Evolutionary conservation across 164 flowering plant genomes (phyloP).

Genomic region (Sedum album): DNA sequence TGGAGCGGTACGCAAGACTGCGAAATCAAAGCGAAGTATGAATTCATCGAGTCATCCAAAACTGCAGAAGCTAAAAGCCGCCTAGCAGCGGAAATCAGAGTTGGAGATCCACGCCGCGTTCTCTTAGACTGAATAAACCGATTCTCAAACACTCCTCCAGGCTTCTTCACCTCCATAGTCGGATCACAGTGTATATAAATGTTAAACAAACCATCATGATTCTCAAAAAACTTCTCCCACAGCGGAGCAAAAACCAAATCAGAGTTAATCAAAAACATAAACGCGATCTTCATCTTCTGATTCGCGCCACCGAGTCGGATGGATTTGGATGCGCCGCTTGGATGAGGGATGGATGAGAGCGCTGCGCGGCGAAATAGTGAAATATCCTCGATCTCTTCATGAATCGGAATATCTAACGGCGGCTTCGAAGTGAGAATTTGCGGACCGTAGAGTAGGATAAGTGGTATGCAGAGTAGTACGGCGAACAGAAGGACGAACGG

Average conservation of each 20-base stretch:
- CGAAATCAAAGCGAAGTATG: slow-evolving; percentile 70
- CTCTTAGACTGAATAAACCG: slow-evolving; percentile 48
- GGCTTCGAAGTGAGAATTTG: slow-evolving; percentile 36
- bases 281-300: slow-evolving; percentile 64
- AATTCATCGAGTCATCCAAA: slow-evolving; percentile 65
- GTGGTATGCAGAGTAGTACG: slow-evolving; percentile 45
- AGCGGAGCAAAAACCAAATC: slow-evolving; percentile 66
- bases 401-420: slow-evolving; percentile 44
- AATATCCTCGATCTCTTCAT: slow-evolving; percentile 38
- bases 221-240: slow-evolving; percentile 69
- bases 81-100: slow-evolving; percentile 79
- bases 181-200: slow-evolving; percentile 91
- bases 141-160: slow-evolving; percentile 36
- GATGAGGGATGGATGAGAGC: slow-evolving; percentile 10
- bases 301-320: slow-evolving; percentile 27
- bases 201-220: slow-evolving; percentile 32
- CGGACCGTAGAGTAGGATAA: slow-evolving; percentile 39
- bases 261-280: slow-evolving; percentile 77
- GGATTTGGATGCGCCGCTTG: slow-evolving; percentile 11
- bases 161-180: slow-evolving; percentile 22
- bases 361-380: slow-evolving; percentile 56
- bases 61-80: slow-evolving; percentile 78
- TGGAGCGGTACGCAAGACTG: slow-evolving; percentile 85
- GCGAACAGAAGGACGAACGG: slow-evolving; percentile 37
- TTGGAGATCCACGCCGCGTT: slow-evolving; percentile 69